Evolutionary conservation across 129 eudicot genomes (phyloP), one percentile per base, ranked within the genome.

Genomic region (Kitagawia praeruptora): DNA sequence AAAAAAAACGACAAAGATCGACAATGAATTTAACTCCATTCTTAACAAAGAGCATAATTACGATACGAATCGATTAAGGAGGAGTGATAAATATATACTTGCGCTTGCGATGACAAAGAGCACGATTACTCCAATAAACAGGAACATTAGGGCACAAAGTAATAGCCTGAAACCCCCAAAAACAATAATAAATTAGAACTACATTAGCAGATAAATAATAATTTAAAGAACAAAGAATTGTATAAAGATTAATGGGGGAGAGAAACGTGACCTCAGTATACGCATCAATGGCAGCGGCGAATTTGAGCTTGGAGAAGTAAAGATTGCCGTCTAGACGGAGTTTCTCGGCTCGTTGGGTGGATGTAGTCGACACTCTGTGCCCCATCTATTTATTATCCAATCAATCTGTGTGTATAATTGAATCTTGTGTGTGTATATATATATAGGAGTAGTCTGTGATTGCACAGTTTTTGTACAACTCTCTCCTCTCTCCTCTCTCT

Each of bases 281-380:
- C 40, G 98, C 97, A 80, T 95, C 98, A 16, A 95, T 92, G 38
- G 98, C 98, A 40, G 98, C 98, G 18, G 91, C 89, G 6, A 91
- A 87, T 74, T 91, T 78, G 54, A 86, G 83, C 64, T 90, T 95
- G 34, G 82, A 85, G 84, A 88, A 92, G 80, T 83, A 92, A 0
- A 49, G n/a, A 82, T 95, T 92, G 31, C 98, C 96, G 74, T 95
- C 96, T 74, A 56, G 87, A 45, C 84, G 85, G 19, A 95, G 89
- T 67, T 83, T 87, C 75, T 95, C 98, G 18, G 98, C 97, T 76
- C 90, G 93, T 56, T 83, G 75, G 71, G 83, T 69, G n/a, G 71
- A 66, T 66, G 71, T 28, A 27, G 41, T 67, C 1, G 73, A 67
- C 41, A 18, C 75, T 7, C 75, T 39, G 16, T 38, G 75, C 66